Base-by-base conservation (phyloP, 2,329 filamentous ascomycete genomes). In the Stromatinia cepivora region DNA sequence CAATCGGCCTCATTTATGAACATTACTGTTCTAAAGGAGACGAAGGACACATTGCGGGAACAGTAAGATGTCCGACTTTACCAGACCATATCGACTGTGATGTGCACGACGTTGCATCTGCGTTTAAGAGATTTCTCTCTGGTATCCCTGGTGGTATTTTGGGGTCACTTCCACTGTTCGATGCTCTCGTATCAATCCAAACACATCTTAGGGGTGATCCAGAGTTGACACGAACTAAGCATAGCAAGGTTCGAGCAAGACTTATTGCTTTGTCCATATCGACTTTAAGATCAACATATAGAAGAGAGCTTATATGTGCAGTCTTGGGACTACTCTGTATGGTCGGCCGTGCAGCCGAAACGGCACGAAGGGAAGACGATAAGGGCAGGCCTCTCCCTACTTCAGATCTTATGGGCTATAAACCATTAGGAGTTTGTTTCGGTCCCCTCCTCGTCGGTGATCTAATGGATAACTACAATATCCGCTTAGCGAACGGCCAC, bases 81-180 rank as follows among this genome's bases (percentile, higher is more conserved):
- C 89, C 89, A 4, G 77, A 79, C 2, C 87, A 90, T 73, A 87
- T 91, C 71, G 82, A 83, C 50, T 85, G 82, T 59, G 83, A 85
- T 9, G 81, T 87, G 4, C 87, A 91, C 71, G 89, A 91, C 78
- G 85, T 91, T 42, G 88, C 88, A 3, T 88, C 87, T 2, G 83
- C 86, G 0, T 90, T 92, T 78, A 91, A 91, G 74, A 84, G 83
- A 17, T 81, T 92, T n/a, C 80, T 92, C 0, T 83, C 84, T 0
- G 85, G 86, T 0, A 77, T 92, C 0, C 88, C 88, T 0, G 88
- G 88, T 0, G 89, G 89, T 0, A 87, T 92, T 53, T 79, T 92
- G 0, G 89, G 89, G 5, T 88, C 87, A 0, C 75, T 90, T 20
- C 77, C 82, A 1, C 77, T 90, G 0, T 90, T 91, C 67, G 87